Evolutionary conservation across 495 filamentous ascomycete genomes (phyloP).

Genomic region (Talaromyces stipitatus): DNA sequence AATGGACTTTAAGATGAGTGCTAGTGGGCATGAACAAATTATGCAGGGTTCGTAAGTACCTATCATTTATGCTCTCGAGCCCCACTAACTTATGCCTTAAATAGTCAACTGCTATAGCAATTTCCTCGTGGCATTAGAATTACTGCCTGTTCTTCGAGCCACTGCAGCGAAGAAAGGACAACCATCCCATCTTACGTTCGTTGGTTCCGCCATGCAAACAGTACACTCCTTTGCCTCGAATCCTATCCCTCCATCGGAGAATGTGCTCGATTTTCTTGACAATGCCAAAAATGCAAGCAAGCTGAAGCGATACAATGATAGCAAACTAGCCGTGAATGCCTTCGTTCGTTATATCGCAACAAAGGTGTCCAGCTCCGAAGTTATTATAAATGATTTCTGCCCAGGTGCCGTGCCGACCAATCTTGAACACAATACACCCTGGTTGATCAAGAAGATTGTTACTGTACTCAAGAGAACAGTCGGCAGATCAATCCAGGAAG

Average conservation of each 20-base stretch:
- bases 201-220: slow-evolving; percentile 17
- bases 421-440: slow-evolving; percentile 7
- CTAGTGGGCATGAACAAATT: slow-evolving; percentile 15
- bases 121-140: slow-evolving; percentile 19
- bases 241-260: slow-evolving; percentile 5
- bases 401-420: slow-evolving; percentile 19
- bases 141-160: slow-evolving; percentile 14
- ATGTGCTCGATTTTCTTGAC: slow-evolving; percentile 14
- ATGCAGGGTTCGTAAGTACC: slow-evolving; percentile 15
- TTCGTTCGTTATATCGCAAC: slow-evolving; percentile 15
- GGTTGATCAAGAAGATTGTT: slow-evolving; percentile 11
- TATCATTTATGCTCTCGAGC: not conserved
- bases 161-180: slow-evolving; percentile 10
- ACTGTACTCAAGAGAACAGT: slow-evolving; percentile 5
- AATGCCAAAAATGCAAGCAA: slow-evolving; percentile 16
- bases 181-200: slow-evolving; percentile 16
- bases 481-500: slow-evolving; percentile 8
- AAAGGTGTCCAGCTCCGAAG: slow-evolving; percentile 9
- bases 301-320: slow-evolving; percentile 12
- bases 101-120: slow-evolving; percentile 24
- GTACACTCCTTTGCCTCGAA: slow-evolving; percentile 8
- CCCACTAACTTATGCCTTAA: not conserved
- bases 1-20: slow-evolving; percentile 11
- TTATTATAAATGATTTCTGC: slow-evolving; percentile 21
- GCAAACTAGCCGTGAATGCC: slow-evolving; percentile 21